Base-by-base conservation (phyloP, 768 basidiomycete genomes). In the Lentinula guzmanii region DNA sequence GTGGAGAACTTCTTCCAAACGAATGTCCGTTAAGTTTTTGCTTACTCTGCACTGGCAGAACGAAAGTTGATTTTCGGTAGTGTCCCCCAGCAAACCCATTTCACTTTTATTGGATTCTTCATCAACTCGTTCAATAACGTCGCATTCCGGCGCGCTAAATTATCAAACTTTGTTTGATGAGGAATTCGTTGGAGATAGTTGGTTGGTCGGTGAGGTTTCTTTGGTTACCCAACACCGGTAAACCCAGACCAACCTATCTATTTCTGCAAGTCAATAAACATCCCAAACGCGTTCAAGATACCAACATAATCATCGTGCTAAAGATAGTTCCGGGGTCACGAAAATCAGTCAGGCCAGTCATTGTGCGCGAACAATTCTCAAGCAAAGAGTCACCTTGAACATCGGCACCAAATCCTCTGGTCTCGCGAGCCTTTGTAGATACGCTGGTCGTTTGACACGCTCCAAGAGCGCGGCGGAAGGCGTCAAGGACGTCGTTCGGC, bases 241-340 rank as follows among this genome's bases (percentile, higher is more conserved):
- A 80, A 81, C 3, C 79, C 80, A 41, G 78, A 79, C 77, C 78
- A 81, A 39, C 79, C 80, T 62, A 81, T 80, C 79, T 81, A 68
- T 37, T 13, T 8, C 28, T 33, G 15, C 6, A 11, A 15, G 31
- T 41, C 28, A 46, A 21, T 33, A 33, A 16, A 43, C 28, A 24
- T 24, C 16, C 34, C 8, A 24, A 3, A 15, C 15, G 48, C 4
- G 10, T 8, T 33, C 2, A 28, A 18, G 13, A 69, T 51, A 50
- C 45, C 77, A 53, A 79, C 79, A 69, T 80, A 81, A 66, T 80
- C 80, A 64, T 76, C 77, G 59, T 81, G 68, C 79, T 80, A 10
- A 50, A 43, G 16, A 9, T 10, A 2, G 5, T 6, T 33, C 24
- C 24, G 24, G 24, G 24, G 24, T 24, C 2, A 24, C 24, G 16